Percentiles rank a stretch among this genome's conserved stretches.
These are phyloP conservation scores for Thamnidium elegans DNA, from an alignment of 192 early-diverging fungal genomes.

Conservation along the genomic window DNA sequence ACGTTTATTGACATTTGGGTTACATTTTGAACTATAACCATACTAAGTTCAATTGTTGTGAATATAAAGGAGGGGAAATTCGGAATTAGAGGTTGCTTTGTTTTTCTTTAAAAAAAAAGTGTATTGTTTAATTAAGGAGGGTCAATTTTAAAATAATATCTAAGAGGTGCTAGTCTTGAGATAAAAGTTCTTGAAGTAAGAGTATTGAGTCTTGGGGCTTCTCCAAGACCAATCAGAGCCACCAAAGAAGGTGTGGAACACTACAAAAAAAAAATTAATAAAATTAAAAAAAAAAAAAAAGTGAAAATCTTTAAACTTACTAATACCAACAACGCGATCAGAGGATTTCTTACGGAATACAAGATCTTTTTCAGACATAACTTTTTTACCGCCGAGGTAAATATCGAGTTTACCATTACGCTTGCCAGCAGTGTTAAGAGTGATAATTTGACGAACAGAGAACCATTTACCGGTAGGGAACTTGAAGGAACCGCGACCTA, in stretches of 20 bases:
- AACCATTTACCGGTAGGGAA: slow-evolving; percentile 48
- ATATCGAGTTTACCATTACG: slow-evolving; percentile 19
- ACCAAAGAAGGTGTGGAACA: slow-evolving; percentile 43
- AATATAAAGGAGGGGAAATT: no score
- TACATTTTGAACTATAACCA: no score
- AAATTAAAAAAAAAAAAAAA: background rate
- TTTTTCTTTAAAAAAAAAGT: no score
- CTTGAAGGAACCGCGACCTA: slow-evolving; percentile 48
- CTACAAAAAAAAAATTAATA: slow-evolving; percentile 14
- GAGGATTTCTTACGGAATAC: slow-evolving; percentile 7
- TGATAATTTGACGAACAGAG: slow-evolving; percentile 41
- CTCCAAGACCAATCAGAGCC: slow-evolving; percentile 23
- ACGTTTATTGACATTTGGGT: no score
- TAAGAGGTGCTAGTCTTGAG: slow-evolving; percentile 1
- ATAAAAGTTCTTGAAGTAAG: slow-evolving; percentile 33
- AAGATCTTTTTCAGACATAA: slow-evolving; percentile 14
- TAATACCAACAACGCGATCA: slow-evolving; percentile 22
- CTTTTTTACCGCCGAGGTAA: slow-evolving; percentile 20
- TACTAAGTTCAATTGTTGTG: no score
- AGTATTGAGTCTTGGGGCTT: slow-evolving; percentile 24
- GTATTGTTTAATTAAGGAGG: no score
- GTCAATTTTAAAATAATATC: background rate
- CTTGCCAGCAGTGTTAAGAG: slow-evolving; percentile 27
- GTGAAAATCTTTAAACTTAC: slow-evolving; percentile 17
- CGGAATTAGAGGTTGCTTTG: no score